Conservation (phyloP, 768 basidiomycete genomes). For the Floccularia luteovirens region DNA sequence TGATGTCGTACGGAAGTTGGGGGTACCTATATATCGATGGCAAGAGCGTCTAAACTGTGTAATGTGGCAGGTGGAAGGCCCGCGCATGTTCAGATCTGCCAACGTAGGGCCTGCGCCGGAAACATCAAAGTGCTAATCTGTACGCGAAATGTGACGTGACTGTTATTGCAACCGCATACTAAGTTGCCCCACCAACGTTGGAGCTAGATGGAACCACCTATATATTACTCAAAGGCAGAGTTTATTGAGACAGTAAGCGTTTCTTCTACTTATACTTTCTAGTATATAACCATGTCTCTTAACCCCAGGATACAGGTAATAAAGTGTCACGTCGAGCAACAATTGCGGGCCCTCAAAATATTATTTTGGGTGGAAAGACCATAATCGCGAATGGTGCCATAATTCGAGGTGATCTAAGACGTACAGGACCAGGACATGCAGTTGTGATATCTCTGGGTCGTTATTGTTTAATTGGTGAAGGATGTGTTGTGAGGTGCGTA, state of each 20-base stretch:
- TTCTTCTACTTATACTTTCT: neutral
- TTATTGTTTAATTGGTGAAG: conserved; percentile 89
- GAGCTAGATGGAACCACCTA: conserved; percentile 56
- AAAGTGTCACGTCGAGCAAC: conserved; percentile 90
- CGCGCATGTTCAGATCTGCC: no score
- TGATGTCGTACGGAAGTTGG: no score
- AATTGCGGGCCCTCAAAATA: conserved; percentile 92
- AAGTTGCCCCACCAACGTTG: conserved; percentile 4
- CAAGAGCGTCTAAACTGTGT: no score
- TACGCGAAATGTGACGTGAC: no score
- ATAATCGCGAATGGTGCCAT: conserved; percentile 89
- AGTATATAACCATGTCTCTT: conserved; percentile 2
- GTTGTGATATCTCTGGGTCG: conserved; percentile 91
- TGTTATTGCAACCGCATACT: no score
- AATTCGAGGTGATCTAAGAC: conserved; percentile 86
- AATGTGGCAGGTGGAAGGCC: no score
- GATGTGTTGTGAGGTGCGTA: conserved; percentile 74
- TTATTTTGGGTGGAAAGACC: conserved; percentile 94
- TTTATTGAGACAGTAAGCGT: conserved; percentile 81
- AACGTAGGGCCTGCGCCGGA: no score
- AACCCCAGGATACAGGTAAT: conserved; percentile 81
- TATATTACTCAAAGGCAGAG: conserved; percentile 76
- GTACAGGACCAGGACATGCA: conserved; percentile 86
- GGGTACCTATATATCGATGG: no score
- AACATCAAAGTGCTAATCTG: no score